Evolutionary conservation across 2,329 filamentous ascomycete species (phyloP).

Genomic region (Monilinia aucupariae): DNA sequence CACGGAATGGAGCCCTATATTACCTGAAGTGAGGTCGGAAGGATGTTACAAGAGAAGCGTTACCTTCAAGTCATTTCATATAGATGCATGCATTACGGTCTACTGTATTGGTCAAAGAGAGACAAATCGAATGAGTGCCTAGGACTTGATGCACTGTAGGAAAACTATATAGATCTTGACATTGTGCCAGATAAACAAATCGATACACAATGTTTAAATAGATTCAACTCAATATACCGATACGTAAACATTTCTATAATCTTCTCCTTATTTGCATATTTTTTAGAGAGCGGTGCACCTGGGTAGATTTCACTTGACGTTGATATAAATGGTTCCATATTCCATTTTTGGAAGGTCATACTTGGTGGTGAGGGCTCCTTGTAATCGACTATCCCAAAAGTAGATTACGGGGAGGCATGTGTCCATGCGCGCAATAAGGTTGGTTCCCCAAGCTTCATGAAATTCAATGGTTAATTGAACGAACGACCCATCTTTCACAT

Average conservation of each 20-base stretch:
- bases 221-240: neutral
- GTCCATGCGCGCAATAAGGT: slow-evolving; percentile 16
- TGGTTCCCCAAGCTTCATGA: slow-evolving; percentile 17
- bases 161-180: neutral
- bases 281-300: neutral
- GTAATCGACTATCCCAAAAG: slow-evolving; percentile 11
- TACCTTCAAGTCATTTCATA: neutral
- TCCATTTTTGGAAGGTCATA: neutral
- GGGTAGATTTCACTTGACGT: neutral
- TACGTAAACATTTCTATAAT: neutral
- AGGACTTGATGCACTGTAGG: too few relatives aligned
- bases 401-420: slow-evolving; percentile 18
- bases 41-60: neutral
- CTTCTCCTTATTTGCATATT: neutral
- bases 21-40: neutral
- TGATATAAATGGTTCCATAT: neutral
- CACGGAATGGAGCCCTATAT: neutral
- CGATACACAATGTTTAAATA: neutral
- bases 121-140: too few relatives aligned
- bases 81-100: neutral
- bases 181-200: neutral
- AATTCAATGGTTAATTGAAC: slow-evolving; percentile 11
- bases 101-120: too few relatives aligned
- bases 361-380: neutral
- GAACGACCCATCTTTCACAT: slow-evolving; percentile 5